Evolutionary conservation across 306 rosid species (phyloP).

Genomic region (Vigna nakashimae): DNA sequence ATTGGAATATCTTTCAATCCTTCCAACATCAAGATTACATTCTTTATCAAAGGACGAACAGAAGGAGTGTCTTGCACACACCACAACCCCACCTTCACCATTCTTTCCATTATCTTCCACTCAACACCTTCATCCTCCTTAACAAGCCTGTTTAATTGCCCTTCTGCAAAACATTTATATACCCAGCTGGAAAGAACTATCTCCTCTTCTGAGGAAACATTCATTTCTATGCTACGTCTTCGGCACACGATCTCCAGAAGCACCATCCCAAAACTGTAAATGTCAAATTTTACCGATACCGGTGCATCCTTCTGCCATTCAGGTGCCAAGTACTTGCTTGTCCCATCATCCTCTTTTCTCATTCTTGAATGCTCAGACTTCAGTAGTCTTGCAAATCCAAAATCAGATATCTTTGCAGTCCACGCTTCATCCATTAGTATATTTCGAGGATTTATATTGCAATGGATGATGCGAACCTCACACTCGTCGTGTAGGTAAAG

Average conservation of each 20-base stretch:
- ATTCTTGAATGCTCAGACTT: conserved; percentile 29
- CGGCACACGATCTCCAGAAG: conserved; percentile 48
- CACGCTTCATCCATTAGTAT: conserved; percentile 54
- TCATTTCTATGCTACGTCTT: conserved; percentile 37
- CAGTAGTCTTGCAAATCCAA: conserved; percentile 49
- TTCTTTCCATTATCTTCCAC: conserved; percentile 48
- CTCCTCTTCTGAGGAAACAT: conserved; percentile 32
- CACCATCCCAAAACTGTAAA: conserved; percentile 45
- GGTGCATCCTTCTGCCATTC: conserved; percentile 47
- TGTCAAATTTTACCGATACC: conserved; percentile 39
- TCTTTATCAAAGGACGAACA: conserved; percentile 51
- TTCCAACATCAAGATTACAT: conserved; percentile 49
- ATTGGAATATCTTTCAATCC: conserved; percentile 49
- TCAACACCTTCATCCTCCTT: conserved; percentile 35
- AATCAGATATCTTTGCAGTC: conserved; percentile 53
- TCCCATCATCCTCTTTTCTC: neutral
- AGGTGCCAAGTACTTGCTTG: conserved; percentile 48
- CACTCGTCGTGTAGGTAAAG: conserved; percentile 55
- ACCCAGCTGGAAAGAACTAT: conserved; percentile 46
- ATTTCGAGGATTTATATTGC: conserved; percentile 52
- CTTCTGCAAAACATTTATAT: conserved; percentile 45
- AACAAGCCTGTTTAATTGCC: conserved; percentile 36
- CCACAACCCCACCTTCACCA: conserved; percentile 57
- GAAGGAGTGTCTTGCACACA: conserved; percentile 49
- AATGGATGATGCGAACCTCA: conserved; percentile 45